Evolutionary conservation across 2,329 filamentous ascomycete genomes (phyloP).

Genomic region (Aspergillus cejpii): DNA sequence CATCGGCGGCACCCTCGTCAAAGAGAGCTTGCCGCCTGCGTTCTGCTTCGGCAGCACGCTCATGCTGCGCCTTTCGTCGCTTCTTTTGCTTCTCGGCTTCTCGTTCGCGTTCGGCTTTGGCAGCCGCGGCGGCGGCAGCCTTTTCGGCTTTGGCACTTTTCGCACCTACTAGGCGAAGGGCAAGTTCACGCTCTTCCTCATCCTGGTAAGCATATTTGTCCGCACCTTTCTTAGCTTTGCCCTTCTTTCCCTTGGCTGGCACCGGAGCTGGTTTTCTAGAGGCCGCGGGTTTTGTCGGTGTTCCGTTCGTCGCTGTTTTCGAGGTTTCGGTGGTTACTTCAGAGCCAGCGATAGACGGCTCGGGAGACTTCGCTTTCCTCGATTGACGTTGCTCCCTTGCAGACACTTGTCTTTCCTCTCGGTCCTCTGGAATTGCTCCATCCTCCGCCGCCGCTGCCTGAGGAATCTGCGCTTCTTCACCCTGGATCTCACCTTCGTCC

Average conservation of each 20-base stretch:
- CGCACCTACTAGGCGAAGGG: slow-evolving; percentile 82
- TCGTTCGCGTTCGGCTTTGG: slow-evolving; percentile 63
- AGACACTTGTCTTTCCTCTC: slow-evolving; percentile 28
- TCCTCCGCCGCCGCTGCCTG: slow-evolving; percentile 21
- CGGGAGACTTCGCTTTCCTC: slow-evolving; percentile 27
- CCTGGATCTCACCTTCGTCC: slow-evolving; percentile 35
- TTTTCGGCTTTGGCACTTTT: slow-evolving; percentile 49
- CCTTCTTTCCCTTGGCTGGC: slow-evolving; percentile 62
- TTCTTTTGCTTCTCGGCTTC: slow-evolving; percentile 65
- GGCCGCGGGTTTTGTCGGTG: slow-evolving; percentile 15
- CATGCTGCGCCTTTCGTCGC: slow-evolving; percentile 72
- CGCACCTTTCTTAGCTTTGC: slow-evolving; percentile 80
- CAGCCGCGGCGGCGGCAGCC: slow-evolving; percentile 53
- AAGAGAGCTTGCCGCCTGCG: slow-evolving; percentile 62
- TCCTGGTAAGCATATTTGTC: slow-evolving; percentile 91
- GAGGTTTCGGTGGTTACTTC: slow-evolving; percentile 11
- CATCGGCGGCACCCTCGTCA: slow-evolving; percentile 62
- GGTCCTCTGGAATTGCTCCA: background rate
- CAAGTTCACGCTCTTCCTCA: slow-evolving; percentile 79
- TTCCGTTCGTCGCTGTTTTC: slow-evolving; percentile 13
- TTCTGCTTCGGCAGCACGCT: slow-evolving; percentile 60
- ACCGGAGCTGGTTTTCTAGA: slow-evolving; percentile 14
- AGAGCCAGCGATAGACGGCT: slow-evolving; percentile 9
- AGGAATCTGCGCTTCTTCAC: slow-evolving; percentile 8
- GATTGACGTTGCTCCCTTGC: slow-evolving; percentile 41